Evolutionary conservation across 805 yeast species (phyloP).

Genomic region (Spathaspora arborariae): DNA sequence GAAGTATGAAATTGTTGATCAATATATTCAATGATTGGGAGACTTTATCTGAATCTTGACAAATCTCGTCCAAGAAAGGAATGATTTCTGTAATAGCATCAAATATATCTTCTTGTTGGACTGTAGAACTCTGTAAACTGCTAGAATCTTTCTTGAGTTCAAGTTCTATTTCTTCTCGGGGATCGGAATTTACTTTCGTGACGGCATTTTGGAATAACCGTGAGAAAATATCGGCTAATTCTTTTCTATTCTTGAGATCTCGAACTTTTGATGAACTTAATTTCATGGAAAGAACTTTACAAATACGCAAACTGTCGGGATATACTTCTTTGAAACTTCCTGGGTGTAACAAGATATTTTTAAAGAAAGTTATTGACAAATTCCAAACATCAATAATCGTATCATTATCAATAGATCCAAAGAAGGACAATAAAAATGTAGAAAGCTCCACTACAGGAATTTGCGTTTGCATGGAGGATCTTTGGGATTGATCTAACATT

Average conservation of each 20-base stretch:
- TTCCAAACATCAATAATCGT: constrained; percentile 77
- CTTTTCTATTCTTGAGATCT: constrained; percentile 61
- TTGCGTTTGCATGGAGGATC: constrained; percentile 46
- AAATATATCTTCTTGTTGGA: constrained; percentile 39
- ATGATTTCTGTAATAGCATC: constrained; percentile 30
- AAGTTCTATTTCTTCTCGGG: constrained; percentile 4
- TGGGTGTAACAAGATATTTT: constrained; percentile 49
- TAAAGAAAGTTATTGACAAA: constrained; percentile 54
- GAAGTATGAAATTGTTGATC: constrained; percentile 49
- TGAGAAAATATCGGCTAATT: constrained; percentile 36
- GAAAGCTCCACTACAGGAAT: constrained; percentile 45
- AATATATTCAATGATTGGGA: constrained; percentile 47
- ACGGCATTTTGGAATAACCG: constrained; percentile 21
- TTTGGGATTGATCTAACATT: constrained; percentile 23
- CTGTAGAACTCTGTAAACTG: constrained; percentile 6
- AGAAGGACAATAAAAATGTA: constrained; percentile 56
- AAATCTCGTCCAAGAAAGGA: constrained; percentile 33
- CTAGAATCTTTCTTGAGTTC: constrained; percentile 9
- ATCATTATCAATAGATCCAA: constrained; percentile 66
- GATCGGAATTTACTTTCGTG: constrained; percentile 8
- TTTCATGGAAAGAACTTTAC: constrained; percentile 52
- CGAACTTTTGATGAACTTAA: constrained; percentile 58
- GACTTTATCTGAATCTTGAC: constrained; percentile 62
- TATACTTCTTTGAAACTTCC: constrained; percentile 45
- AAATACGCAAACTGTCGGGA: constrained; percentile 51